Percentiles rank a stretch among this genome's conserved stretches.
Evolutionary conservation across 306 rosid species (phyloP).

Genomic region (Fagus sylvatica): DNA sequence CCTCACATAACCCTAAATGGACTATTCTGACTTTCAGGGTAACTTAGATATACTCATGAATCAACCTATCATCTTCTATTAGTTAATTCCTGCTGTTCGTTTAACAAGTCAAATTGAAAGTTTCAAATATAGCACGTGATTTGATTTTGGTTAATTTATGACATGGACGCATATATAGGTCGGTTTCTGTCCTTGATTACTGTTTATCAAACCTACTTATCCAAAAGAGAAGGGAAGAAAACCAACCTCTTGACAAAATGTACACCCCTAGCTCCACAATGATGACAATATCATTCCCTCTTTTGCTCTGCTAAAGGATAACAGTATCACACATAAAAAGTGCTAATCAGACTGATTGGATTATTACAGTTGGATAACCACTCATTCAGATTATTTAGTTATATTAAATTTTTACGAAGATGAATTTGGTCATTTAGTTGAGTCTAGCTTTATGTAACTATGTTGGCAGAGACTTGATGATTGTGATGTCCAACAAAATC

Average conservation of each 20-base stretch:
- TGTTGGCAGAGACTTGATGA: slow-evolving; percentile 25
- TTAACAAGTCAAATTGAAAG: no score
- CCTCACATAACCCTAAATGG: no score
- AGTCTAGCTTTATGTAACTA: slow-evolving; percentile 9
- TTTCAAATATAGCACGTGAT: no score
- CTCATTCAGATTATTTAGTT: slow-evolving; percentile 25
- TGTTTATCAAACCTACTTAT: no score
- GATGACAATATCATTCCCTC: neutral
- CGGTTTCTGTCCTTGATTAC: no score
- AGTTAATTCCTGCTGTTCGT: no score
- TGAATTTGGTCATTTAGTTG: slow-evolving; percentile 11
- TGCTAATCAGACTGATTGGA: slow-evolving; percentile 39
- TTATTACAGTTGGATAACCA: slow-evolving; percentile 26
- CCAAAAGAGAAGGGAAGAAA: neutral
- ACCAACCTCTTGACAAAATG: neutral
- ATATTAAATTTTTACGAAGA: slow-evolving; percentile 22
- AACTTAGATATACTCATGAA: no score
- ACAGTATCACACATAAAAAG: neutral
- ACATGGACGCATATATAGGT: no score
- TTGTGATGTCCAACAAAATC: slow-evolving; percentile 36
- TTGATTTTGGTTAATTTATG: no score
- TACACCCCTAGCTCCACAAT: neutral
- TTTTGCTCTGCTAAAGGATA: neutral
- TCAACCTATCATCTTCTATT: no score
- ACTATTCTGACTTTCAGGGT: no score